phyloP scores from a whole-genome alignment of 306 rosid genomes.

The Calophaca sinica region DNA sequence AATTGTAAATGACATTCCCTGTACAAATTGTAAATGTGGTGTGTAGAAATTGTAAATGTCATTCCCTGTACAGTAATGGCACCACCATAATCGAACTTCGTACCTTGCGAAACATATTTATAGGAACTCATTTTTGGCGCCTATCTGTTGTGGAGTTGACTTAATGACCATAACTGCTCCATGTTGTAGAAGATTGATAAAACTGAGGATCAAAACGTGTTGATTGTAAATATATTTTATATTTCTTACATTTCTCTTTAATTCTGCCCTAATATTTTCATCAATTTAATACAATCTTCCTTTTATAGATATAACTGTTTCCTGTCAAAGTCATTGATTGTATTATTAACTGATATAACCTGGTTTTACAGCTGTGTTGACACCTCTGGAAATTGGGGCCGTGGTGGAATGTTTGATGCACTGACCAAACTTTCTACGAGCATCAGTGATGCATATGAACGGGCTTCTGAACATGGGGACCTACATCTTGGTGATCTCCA shows the following conservation, averaged over 20 bases:
- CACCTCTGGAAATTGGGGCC: constrained; percentile 93
- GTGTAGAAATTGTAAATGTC: no score
- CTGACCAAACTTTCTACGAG: constrained; percentile 69
- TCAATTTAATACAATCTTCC: neutral
- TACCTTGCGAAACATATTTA: no score
- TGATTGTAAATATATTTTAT: no score
- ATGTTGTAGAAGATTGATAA: no score
- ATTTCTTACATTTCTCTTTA: neutral
- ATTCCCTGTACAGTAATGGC: no score
- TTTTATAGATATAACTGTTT: constrained; percentile 18
- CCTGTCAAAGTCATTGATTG: constrained; percentile 3
- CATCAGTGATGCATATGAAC: constrained; percentile 77
- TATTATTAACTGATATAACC: constrained; percentile 11
- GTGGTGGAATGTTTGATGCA: constrained; percentile 92
- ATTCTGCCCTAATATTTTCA: neutral
- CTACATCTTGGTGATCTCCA: constrained; percentile 96
- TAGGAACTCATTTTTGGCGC: no score
- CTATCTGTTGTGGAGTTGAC: no score
- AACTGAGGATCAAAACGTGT: no score
- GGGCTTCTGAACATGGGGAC: constrained; percentile 84
- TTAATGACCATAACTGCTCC: no score
- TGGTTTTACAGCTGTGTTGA: constrained; percentile 77
- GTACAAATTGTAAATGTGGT: no score
- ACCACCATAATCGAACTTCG: no score
- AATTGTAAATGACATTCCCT: no score